A percentile compares a stretch with the other conserved stretches of the same genome.
These are phyloP conservation scores for Austroboletus niveus DNA, from an alignment of 1,284 basidiomycete species.

Conservation along the genomic window DNA sequence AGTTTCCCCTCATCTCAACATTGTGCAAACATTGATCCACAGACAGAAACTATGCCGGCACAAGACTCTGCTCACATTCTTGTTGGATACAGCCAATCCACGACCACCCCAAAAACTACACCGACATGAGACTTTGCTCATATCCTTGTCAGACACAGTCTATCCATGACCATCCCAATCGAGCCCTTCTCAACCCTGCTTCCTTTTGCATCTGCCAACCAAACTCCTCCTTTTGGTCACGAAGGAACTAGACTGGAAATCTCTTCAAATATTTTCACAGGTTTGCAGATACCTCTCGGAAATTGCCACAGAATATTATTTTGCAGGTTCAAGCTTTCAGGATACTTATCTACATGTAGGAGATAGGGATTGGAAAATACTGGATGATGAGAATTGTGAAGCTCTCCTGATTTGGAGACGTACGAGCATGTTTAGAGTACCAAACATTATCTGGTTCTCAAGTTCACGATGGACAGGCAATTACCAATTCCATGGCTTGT, in stretches of 20 bases:
- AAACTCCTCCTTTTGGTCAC: neutral
- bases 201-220: neutral
- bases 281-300: no score
- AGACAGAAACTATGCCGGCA: no score
- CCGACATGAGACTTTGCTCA: no score
- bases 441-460: neutral
- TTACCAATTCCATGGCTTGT: neutral
- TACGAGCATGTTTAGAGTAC: neutral
- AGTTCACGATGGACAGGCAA: neutral
- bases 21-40: no score
- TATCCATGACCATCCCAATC: neutral
- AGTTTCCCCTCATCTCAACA: no score
- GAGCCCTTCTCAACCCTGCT: neutral
- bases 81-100: no score
- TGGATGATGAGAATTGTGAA: constrained; percentile 1
- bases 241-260: constrained; percentile 2
- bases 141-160: no score
- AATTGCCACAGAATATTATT: neutral
- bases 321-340: neutral
- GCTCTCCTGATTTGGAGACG: constrained; percentile 6
- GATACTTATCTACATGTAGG: neutral
- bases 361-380: neutral
- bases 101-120: no score
- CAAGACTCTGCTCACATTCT: no score
- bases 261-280: neutral